These are phyloP conservation scores for Fallopia convolvulus DNA, from an alignment of 148 eudicot species.

Conservation along the genomic window DNA sequence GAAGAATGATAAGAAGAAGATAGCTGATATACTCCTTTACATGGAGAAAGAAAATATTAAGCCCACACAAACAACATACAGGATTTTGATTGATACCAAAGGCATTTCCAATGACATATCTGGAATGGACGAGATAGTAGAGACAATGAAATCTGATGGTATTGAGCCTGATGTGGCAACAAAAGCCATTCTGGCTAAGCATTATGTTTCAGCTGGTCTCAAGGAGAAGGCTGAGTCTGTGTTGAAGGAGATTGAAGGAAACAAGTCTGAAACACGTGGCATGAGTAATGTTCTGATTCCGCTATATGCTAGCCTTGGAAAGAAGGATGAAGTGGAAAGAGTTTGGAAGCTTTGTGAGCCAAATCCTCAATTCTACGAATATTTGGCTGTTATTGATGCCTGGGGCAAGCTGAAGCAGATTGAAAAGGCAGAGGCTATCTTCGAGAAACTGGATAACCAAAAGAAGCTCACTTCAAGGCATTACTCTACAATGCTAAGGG, in stretches of 20 bases:
- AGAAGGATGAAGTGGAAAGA: slow-evolving; percentile 57
- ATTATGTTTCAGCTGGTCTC: slow-evolving; percentile 48
- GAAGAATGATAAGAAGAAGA: slow-evolving; percentile 60
- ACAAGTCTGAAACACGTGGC: slow-evolving; percentile 23
- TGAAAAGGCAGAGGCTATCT: slow-evolving; percentile 64
- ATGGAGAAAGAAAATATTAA: slow-evolving; percentile 87
- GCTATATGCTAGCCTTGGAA: slow-evolving; percentile 63
- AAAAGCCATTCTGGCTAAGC: slow-evolving; percentile 41
- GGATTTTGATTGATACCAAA: slow-evolving; percentile 63
- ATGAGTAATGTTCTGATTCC: slow-evolving; percentile 38
- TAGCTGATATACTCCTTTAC: slow-evolving; percentile 60
- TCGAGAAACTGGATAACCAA: slow-evolving; percentile 29
- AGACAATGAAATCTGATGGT: slow-evolving; percentile 79
- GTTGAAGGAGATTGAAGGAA: slow-evolving; percentile 68
- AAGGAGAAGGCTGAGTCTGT: slow-evolving; percentile 61
- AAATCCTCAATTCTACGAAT: slow-evolving; percentile 33
- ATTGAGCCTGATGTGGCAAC: slow-evolving; percentile 28
- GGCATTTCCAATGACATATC: slow-evolving; percentile 57
- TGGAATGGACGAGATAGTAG: slow-evolving; percentile 86
- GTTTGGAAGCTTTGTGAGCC: slow-evolving; percentile 54
- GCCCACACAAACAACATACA: slow-evolving; percentile 61
- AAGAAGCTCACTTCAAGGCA: slow-evolving; percentile 35
- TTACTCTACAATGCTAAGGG: slow-evolving; percentile 43
- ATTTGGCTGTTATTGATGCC: slow-evolving; percentile 56
- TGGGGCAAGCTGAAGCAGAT: slow-evolving; percentile 69